Conservation (phyloP, 1,284 basidiomycete species). For the Ustilago xerochloae region DNA sequence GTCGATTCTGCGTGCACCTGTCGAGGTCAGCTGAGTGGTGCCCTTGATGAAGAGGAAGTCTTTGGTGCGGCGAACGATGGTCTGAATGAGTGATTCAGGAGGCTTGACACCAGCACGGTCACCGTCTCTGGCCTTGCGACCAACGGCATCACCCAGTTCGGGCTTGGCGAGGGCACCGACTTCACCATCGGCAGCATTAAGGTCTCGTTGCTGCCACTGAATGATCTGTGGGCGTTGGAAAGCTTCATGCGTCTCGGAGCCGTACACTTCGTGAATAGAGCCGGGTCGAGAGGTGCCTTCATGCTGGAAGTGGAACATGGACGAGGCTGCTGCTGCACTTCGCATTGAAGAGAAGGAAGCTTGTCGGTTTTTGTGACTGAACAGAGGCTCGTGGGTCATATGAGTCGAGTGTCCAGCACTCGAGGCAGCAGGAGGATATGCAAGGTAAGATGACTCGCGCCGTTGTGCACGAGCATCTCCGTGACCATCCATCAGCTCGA, state of each 20-base stretch:
- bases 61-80: constrained; percentile 18
- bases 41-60: constrained; percentile 55
- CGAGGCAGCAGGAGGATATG: constrained; percentile 4
- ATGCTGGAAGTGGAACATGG: constrained; percentile 39
- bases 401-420: constrained; percentile 17
- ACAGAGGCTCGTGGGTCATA: constrained; percentile 19
- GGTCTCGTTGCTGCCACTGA: constrained; percentile 54
- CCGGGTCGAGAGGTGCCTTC: constrained; percentile 41
- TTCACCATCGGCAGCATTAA: constrained; percentile 39
- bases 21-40: constrained; percentile 45
- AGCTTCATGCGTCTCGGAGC: constrained; percentile 29
- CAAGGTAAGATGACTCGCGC: neutral
- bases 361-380: constrained; percentile 1
- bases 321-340: constrained; percentile 13
- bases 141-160: constrained; percentile 42
- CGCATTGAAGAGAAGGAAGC: constrained; percentile 27
- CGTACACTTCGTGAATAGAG: constrained; percentile 28
- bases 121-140: constrained; percentile 43
- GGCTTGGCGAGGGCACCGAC: constrained; percentile 51
- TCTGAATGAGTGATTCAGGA: constrained; percentile 32
- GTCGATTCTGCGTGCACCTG: constrained; percentile 57
- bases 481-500: constrained; percentile 22
- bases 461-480: neutral
- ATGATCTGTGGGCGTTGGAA: constrained; percentile 53
- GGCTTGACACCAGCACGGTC: constrained; percentile 21